Evolutionary conservation across 2,329 filamentous ascomycete genomes (phyloP).

Genomic region (Diaporthe amygdali): DNA sequence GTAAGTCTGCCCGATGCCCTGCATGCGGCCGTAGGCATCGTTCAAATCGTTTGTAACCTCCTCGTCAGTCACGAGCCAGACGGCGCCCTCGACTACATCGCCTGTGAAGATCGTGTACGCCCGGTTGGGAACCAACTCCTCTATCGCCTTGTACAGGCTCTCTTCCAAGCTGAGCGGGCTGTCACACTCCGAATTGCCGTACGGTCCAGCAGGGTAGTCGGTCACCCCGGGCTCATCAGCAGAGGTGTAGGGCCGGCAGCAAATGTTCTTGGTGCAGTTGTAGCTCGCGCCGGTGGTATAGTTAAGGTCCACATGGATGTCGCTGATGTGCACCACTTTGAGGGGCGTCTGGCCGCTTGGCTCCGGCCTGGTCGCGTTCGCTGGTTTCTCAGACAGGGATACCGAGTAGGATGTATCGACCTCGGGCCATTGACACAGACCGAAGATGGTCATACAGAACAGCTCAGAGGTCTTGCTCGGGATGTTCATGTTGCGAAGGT

Average conservation of each 20-base stretch:
- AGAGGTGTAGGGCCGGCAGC: slow-evolving; percentile 57
- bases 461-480: slow-evolving; percentile 55
- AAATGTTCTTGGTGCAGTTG: slow-evolving; percentile 63
- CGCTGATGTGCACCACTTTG: slow-evolving; percentile 63
- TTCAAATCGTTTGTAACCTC: slow-evolving; percentile 41
- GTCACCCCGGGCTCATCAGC: slow-evolving; percentile 54
- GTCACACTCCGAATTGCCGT: slow-evolving; percentile 61
- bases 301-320: slow-evolving; percentile 62
- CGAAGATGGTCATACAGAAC: slow-evolving; percentile 59
- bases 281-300: slow-evolving; percentile 59
- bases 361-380: slow-evolving; percentile 37
- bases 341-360: slow-evolving; percentile 52
- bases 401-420: slow-evolving; percentile 47
- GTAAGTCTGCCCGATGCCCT: slow-evolving; percentile 43
- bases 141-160: slow-evolving; percentile 60
- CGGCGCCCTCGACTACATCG: slow-evolving; percentile 59
- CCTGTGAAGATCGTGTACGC: slow-evolving; percentile 65
- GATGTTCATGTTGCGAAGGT: slow-evolving; percentile 51
- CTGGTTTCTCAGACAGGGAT: slow-evolving; percentile 48
- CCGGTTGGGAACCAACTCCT: slow-evolving; percentile 48
- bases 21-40: slow-evolving; percentile 53
- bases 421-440: slow-evolving; percentile 55
- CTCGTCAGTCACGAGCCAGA: slow-evolving; percentile 49
- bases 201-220: slow-evolving; percentile 53
- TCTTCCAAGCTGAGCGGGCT: slow-evolving; percentile 54